Percentiles rank a stretch among this genome's conserved stretches.
These are phyloP conservation scores for Trametes maxima DNA, from an alignment of 768 basidiomycete genomes.

Conservation along the genomic window DNA sequence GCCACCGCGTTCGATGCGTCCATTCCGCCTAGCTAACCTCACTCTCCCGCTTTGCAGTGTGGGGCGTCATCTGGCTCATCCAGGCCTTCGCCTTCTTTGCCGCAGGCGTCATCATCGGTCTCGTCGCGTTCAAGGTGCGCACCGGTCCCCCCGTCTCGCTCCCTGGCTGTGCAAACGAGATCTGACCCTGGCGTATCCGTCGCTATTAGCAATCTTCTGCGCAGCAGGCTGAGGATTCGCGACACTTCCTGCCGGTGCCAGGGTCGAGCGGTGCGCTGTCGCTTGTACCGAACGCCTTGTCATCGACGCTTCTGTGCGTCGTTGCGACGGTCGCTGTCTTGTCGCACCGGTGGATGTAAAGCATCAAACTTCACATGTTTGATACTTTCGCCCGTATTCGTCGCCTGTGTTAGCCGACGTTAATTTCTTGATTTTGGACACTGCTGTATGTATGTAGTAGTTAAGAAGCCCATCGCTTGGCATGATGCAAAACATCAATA, in stretches of 20 bases:
- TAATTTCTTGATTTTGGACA: too few species aligned
- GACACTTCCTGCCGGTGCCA: constrained; percentile 63
- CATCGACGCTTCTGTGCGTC: constrained; percentile 3
- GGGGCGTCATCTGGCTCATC: constrained; percentile 90
- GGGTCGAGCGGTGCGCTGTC: constrained; percentile 40
- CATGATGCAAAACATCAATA: too few species aligned
- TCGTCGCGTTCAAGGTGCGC: constrained; percentile 79
- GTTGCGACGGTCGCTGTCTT: background rate
- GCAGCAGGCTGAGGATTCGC: constrained; percentile 54
- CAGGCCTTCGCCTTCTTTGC: constrained; percentile 75
- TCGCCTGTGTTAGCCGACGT: background rate
- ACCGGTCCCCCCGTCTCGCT: background rate
- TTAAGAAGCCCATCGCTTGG: too few species aligned
- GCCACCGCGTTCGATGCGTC: background rate
- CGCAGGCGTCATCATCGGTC: constrained; percentile 72
- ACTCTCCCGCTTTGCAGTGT: constrained; percentile 48
- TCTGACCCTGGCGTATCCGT: background rate
- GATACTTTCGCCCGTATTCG: too few species aligned
- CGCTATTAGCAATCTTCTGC: constrained; percentile 54
- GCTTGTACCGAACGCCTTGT: background rate
- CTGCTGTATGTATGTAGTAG: too few species aligned
- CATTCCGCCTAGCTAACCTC: background rate
- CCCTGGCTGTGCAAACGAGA: background rate
- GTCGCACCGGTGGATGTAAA: constrained; percentile 8
- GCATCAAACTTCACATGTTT: too few species aligned